Evolutionary conservation across 2,329 filamentous ascomycete genomes (phyloP).

Genomic region (Trichophyton verrucosum): DNA sequence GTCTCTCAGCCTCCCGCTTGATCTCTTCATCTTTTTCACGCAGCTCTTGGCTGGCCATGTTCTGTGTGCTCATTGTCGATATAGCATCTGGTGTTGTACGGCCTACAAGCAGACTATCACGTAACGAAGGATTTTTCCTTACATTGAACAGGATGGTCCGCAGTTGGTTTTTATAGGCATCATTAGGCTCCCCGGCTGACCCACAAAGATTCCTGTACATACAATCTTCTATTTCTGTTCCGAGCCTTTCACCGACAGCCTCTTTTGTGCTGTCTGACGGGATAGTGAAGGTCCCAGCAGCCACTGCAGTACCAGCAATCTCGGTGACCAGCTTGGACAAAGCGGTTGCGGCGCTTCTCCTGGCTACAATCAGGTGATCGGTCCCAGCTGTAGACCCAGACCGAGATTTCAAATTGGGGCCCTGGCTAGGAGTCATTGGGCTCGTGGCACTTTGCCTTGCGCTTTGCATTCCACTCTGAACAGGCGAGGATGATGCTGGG

Average conservation of each 20-base stretch:
- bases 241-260: constrained; percentile 55
- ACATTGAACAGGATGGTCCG: constrained; percentile 73
- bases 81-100: constrained; percentile 62
- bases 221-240: constrained; percentile 66
- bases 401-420: constrained; percentile 20
- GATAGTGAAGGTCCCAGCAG: constrained; percentile 51
- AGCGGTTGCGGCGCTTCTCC: constrained; percentile 57
- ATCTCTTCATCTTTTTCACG: constrained; percentile 51
- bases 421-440: constrained; percentile 20
- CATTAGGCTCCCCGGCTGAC: constrained; percentile 40
- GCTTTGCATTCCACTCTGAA: constrained; percentile 20
- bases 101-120: constrained; percentile 60
- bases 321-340: constrained; percentile 57
- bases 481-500: constrained; percentile 14
- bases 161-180: constrained; percentile 51
- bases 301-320: constrained; percentile 54
- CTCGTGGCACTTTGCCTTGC: constrained; percentile 24
- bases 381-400: constrained; percentile 26
- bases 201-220: constrained; percentile 43
- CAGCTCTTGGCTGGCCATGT: constrained; percentile 84
- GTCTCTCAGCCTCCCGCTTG: constrained; percentile 44
- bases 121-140: constrained; percentile 72
- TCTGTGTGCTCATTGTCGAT: constrained; percentile 76
- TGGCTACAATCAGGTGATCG: constrained; percentile 48
- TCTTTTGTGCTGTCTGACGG: constrained; percentile 52